phyloP scores from a whole-genome alignment of 176 grass and related monocot genomes.

The Lolium rigidum region DNA sequence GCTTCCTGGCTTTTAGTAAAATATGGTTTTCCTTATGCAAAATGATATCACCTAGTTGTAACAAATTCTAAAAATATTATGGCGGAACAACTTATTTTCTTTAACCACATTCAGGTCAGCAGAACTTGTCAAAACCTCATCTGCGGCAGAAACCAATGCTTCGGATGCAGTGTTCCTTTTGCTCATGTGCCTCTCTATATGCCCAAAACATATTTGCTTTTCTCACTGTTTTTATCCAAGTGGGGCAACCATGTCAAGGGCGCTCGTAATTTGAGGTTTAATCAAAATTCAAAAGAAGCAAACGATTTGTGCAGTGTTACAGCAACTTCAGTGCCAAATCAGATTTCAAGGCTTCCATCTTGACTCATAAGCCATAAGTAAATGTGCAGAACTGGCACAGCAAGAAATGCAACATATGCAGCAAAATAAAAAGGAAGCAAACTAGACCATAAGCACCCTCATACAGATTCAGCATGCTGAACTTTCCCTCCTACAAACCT shows the following conservation, averaged over 20 bases:
- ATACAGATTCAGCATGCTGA: slow-evolving; percentile 19
- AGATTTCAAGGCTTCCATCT: slow-evolving; percentile 26
- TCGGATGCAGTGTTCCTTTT: not conserved
- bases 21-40: not conserved
- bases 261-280: not conserved
- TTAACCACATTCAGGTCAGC: slow-evolving; percentile 8
- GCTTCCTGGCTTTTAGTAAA: not conserved
- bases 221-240: slow-evolving; percentile 21
- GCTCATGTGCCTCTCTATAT: not conserved
- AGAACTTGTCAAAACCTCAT: slow-evolving; percentile 5
- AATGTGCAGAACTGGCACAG: slow-evolving; percentile 4
- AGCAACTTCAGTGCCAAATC: slow-evolving; percentile 23
- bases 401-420: slow-evolving; percentile 25
- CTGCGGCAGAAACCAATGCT: slow-evolving; percentile 13
- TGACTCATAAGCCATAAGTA: not conserved
- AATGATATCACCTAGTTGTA: slow-evolving; percentile 3
- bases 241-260: not conserved
- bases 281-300: slow-evolving; percentile 5
- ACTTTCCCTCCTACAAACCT: slow-evolving; percentile 59
- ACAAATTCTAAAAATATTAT: not conserved
- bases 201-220: not conserved
- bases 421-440: slow-evolving; percentile 20
- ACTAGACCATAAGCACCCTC: not conserved
- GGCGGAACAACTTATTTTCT: not conserved
- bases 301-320: slow-evolving; percentile 1